Base-by-base conservation (phyloP, 2,329 filamentous ascomycete species). In the Septoria linicola region DNA sequence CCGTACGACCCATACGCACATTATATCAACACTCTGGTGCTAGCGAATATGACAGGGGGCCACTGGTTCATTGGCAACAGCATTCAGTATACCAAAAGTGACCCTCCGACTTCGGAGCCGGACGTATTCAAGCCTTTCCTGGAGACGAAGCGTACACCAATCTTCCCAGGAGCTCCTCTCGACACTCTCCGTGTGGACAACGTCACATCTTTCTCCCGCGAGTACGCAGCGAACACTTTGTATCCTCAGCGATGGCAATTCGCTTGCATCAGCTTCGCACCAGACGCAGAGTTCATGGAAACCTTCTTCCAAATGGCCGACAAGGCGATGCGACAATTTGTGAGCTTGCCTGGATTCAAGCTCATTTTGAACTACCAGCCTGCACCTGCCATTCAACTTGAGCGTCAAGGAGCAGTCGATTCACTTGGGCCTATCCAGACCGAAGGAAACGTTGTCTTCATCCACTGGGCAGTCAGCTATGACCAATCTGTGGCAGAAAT, bases 1-100 rank as follows among this genome's bases (percentile, higher is more conserved):
- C 45, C 47, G 13, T 60, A 58, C 25, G 58, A 60, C 17, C 53
- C 49, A 4, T 60, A 60, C 30, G 53, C 52, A 3, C 58, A 60
- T 17, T 58, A 54, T 36, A 60, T 60, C 55, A 55, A 51, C 41
- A 57, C 53, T 7, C 39, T 60, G 2, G 53, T 60, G 17, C 43
- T 58, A 11, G 46, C 42, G 10, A 54, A 54, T 34, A 52, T 50
- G 41, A 55, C 51, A 8, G 39, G 53, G 11, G 49, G 47, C n/a
- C 14, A 49, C 25, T 61, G 59, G 59, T 51, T 59, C 44, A 59
- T 62, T 23, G 58, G 52, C 35, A 63, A 60, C 48, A 59, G 59
- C 47, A 55, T 61, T 36, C 60, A 64, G 27, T 64, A 63, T 32
- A 59, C 62, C 20, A 55, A 59, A 30, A 56, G 50, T 41, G 45